phyloP scores from a whole-genome alignment of 441 rosid species.

The Hura crepitans region DNA sequence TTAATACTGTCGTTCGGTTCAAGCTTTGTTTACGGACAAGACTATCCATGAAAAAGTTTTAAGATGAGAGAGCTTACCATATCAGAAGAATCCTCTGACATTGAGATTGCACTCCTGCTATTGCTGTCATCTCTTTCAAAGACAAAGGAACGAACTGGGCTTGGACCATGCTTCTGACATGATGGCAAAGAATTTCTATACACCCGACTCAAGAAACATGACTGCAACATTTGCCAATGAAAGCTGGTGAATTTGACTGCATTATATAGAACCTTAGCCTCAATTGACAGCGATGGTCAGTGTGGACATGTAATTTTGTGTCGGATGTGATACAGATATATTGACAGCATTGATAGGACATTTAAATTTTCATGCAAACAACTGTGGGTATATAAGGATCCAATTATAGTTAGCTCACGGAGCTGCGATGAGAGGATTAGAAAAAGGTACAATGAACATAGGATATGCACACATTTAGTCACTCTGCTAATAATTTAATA shows the following conservation, averaged over 20 bases:
- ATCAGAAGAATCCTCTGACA: constrained; percentile 52
- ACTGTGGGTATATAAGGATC: background rate
- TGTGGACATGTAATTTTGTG: background rate
- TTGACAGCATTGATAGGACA: background rate
- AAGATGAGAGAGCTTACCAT: constrained; percentile 39
- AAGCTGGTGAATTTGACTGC: constrained; percentile 6
- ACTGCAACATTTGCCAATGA: constrained; percentile 45
- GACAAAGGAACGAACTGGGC: constrained; percentile 56
- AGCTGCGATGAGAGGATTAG: too few species aligned
- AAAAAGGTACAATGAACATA: background rate
- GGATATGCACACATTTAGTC: background rate
- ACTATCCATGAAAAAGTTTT: too few species aligned
- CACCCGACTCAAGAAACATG: constrained; percentile 68
- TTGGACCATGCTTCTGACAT: constrained; percentile 52
- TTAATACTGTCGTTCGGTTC: background rate
- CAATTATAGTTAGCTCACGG: too few species aligned
- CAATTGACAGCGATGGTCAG: background rate
- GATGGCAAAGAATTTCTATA: constrained; percentile 49
- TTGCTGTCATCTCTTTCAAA: constrained; percentile 77
- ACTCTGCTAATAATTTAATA: background rate
- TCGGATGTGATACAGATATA: background rate
- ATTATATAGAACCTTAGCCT: background rate
- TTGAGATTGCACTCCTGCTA: constrained; percentile 43
- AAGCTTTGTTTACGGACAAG: background rate
- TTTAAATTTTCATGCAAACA: background rate